Percentiles rank a stretch among this genome's conserved stretches.
These are phyloP conservation scores for Magnolia officinalis DNA, from an alignment of 164 flowering plant species.

Conservation along the genomic window DNA sequence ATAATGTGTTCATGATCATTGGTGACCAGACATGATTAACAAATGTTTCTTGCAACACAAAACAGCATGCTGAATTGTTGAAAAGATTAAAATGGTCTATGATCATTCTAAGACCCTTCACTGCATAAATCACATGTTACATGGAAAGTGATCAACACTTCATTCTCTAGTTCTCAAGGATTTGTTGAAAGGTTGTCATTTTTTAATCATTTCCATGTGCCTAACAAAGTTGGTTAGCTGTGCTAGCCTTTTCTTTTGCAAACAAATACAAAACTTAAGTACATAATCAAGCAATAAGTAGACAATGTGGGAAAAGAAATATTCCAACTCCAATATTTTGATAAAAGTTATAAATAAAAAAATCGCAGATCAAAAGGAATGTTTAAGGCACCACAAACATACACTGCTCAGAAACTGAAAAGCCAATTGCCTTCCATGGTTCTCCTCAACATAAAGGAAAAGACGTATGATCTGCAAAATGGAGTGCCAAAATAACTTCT, in stretches of 20 bases:
- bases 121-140: no score
- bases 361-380: background rate
- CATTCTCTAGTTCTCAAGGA: no score
- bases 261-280: background rate
- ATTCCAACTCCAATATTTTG: background rate
- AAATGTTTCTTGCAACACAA: no score
- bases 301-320: background rate
- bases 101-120: no score
- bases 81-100: no score
- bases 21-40: no score
- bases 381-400: constrained; percentile 20
- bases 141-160: no score
- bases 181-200: no score
- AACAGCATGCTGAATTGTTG: no score
- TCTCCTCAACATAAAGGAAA: constrained; percentile 69
- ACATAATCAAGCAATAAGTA: background rate
- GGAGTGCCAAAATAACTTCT: background rate
- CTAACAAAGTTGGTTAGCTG: no score
- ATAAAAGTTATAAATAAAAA: background rate
- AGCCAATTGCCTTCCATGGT: constrained; percentile 62
- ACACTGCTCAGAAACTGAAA: constrained; percentile 86
- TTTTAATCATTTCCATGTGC: no score
- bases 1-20: no score
- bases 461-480: constrained; percentile 78
- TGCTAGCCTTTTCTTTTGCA: background rate